phyloP scores from a whole-genome alignment of 2,329 filamentous ascomycete genomes.

The Akanthomyces muscarius region DNA sequence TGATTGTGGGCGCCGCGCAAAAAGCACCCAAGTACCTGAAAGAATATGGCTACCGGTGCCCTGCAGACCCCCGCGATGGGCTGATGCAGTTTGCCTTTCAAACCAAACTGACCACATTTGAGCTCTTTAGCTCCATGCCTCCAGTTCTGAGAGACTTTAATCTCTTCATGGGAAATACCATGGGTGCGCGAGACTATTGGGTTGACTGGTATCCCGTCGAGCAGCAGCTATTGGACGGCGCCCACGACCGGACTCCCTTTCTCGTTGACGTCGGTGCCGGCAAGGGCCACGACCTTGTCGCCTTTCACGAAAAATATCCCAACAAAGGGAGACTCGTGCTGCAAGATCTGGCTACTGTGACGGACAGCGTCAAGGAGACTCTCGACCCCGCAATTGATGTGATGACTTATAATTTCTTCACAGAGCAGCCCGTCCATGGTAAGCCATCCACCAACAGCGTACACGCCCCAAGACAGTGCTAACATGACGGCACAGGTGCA shows the following conservation, averaged over 20 bases:
- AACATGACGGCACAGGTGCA: slow-evolving; percentile 22
- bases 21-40: slow-evolving; percentile 3
- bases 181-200: slow-evolving; percentile 6
- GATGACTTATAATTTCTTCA: slow-evolving; percentile 34
- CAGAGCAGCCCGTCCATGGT: slow-evolving; percentile 27
- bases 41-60: slow-evolving; percentile 5
- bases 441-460: background rate
- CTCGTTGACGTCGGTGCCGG: slow-evolving; percentile 31
- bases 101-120: slow-evolving; percentile 6
- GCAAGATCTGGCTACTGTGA: slow-evolving; percentile 26
- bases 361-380: slow-evolving; percentile 19
- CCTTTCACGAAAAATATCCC: slow-evolving; percentile 25
- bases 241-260: slow-evolving; percentile 19
- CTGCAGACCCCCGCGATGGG: slow-evolving; percentile 1
- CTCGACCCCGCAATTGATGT: slow-evolving; percentile 23
- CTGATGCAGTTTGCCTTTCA: slow-evolving; percentile 7
- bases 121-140: background rate
- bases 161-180: slow-evolving; percentile 6
- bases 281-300: slow-evolving; percentile 28
- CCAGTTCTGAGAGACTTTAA: background rate
- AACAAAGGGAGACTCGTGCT: slow-evolving; percentile 24
- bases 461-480: background rate
- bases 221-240: slow-evolving; percentile 26
- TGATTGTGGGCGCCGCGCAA: slow-evolving; percentile 14
- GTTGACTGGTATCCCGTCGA: slow-evolving; percentile 23